Evolutionary conservation across 2,329 filamentous ascomycete species (phyloP), one percentile per base, ranked within the genome.

Genomic region (Akanthomyces muscarius): DNA sequence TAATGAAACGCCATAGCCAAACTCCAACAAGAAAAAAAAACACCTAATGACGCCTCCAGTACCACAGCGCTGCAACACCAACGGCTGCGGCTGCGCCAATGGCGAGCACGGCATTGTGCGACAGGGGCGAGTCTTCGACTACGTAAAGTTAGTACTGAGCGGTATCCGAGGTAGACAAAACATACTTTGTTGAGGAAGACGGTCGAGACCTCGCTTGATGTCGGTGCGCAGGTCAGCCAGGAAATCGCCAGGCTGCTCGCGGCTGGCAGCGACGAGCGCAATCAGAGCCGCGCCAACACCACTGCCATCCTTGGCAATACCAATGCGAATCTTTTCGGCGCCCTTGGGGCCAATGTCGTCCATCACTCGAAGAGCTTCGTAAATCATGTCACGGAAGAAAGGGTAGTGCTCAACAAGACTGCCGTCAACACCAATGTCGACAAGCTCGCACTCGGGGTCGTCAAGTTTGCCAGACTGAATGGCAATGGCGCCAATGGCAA

Each of bases 391-490:
- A 67, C 95, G 88, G 78, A 97, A 99, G 71, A 88, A 88, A 10
- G 95, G 95, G 76, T 98, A 98, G 78, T 96, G 95, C 76, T 98
- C 95, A 2, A 98, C 92, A 60, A 99, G 80, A 72, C 89, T 93
- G 67, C 95, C 95, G 73, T 99, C 95, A 2, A 98, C 94, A 70
- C 95, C 95, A 69, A 99, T 86, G 72, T 99, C 95, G 62, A 89
- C 80, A 30, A 95, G 84, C 59, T 93, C 85, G 52, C 91, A 88
- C 14, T 86, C 82, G 21, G 81, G 74, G 57, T 86, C 76, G 25
- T 78, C 71, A 48, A 98, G 81, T 72, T 88, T 88, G 65, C 89
- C 90, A 4, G 91, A 92, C 68, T 92, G 85, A 55, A 98, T 81
- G 44, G 96, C 86, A 56, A 97, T 86, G 57, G 90, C 93, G 2